Evolutionary conservation across 129 eudicot genomes (phyloP).

Genomic region (Lactuca saligna): DNA sequence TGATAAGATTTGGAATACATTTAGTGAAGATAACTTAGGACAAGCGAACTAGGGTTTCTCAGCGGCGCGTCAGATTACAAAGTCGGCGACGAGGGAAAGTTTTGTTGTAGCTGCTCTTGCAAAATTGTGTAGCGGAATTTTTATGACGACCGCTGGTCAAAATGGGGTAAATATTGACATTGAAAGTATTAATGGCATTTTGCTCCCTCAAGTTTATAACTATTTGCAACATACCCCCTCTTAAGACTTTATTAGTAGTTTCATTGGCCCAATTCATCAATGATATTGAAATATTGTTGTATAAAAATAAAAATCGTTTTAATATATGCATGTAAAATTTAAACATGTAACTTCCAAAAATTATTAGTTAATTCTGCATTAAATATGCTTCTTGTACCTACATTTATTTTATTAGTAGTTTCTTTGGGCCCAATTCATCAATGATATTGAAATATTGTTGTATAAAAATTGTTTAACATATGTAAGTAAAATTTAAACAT

Average conservation of each 20-base stretch:
- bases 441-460: no score
- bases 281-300: no score
- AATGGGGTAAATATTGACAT: conserved; percentile 7
- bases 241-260: neutral
- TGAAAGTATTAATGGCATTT: conserved; percentile 3
- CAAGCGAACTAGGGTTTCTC: conserved; percentile 29
- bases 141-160: conserved; percentile 12
- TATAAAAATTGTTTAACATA: no score
- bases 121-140: conserved; percentile 9
- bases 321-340: no score
- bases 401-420: no score
- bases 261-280: neutral
- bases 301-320: no score
- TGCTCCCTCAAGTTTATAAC: neutral
- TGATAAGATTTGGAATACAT: neutral
- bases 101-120: neutral
- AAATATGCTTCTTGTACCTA: no score
- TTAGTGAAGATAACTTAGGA: conserved; percentile 16
- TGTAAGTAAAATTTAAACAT: no score
- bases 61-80: neutral
- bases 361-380: no score
- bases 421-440: neutral
- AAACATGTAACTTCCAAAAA: no score
- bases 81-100: conserved; percentile 13
- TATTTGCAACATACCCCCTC: neutral